Evolutionary conservation across 306 rosid species (phyloP).

Genomic region (Calophaca sinica): DNA sequence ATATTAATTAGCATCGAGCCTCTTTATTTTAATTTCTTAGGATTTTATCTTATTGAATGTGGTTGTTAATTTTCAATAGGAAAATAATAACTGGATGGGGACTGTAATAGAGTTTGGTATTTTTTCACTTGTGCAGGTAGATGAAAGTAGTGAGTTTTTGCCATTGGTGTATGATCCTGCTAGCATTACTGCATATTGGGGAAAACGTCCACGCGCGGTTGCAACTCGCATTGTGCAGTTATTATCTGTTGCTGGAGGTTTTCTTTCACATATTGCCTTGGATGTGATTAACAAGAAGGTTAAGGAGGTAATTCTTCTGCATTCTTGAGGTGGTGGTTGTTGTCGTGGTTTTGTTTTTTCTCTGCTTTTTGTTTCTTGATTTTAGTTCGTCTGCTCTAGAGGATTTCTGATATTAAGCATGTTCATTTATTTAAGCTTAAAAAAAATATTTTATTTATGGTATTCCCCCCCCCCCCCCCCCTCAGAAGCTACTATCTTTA

Average conservation of each 20-base stretch:
- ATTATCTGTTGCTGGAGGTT: slow-evolving; percentile 95
- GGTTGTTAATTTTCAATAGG: slow-evolving; percentile 2
- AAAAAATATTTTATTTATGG: neutral
- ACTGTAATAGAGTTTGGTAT: slow-evolving; percentile 13
- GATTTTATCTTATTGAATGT: neutral
- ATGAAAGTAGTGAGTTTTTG: slow-evolving; percentile 93
- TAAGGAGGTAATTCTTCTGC: slow-evolving; percentile 68
- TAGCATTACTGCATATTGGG: slow-evolving; percentile 94
- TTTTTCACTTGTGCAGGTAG: slow-evolving; percentile 61
- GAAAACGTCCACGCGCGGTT: slow-evolving; percentile 92
- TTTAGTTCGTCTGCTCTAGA: slow-evolving; percentile 15
- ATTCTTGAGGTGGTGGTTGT: slow-evolving; percentile 5
- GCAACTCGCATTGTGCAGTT: slow-evolving; percentile 86
- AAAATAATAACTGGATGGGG: neutral
- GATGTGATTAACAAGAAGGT: slow-evolving; percentile 88
- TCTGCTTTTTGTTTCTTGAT: slow-evolving; percentile 21
- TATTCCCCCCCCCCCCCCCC: neutral
- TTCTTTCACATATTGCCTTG: slow-evolving; percentile 79
- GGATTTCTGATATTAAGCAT: slow-evolving; percentile 2
- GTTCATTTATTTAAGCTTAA: neutral
- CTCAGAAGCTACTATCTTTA: neutral
- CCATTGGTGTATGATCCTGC: slow-evolving; percentile 90
- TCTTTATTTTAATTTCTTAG: neutral
- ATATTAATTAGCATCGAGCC: neutral
- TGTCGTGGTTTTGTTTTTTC: neutral